Conservation (phyloP, 179 eudicot genomes). For the Monotropa hypopitys region DNA sequence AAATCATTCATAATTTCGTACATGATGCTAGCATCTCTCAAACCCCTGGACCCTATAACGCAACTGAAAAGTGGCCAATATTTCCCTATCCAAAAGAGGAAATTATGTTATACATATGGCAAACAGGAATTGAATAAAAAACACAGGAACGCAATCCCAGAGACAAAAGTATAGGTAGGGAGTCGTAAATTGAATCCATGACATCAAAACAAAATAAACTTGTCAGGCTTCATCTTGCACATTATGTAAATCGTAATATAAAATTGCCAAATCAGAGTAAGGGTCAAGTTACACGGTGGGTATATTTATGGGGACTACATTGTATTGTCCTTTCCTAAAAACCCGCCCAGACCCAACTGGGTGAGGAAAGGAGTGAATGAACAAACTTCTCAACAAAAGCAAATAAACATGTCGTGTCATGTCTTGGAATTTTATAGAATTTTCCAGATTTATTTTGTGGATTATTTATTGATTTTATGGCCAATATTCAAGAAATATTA, state of each 20-base stretch:
- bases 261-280: not conserved
- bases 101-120: not conserved
- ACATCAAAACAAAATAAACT: not conserved
- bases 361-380: not conserved
- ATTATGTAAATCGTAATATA: not conserved
- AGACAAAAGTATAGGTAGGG: not conserved
- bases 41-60: not conserved
- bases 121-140: not conserved
- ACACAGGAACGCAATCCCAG: not conserved
- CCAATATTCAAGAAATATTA: no score
- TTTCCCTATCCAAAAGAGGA: not conserved
- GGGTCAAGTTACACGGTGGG: not conserved
- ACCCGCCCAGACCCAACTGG: not conserved
- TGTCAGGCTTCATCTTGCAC: not conserved
- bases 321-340: not conserved
- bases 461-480: no score
- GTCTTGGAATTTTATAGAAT: no score
- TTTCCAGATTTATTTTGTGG: no score
- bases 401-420: no score
- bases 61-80: not conserved
- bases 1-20: not conserved
- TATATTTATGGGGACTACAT: not conserved
- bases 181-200: not conserved
- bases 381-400: not conserved
- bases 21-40: not conserved